Evolutionary conservation across 441 rosid species (phyloP), one percentile per base, ranked within the genome.

Genomic region (Theobroma grandiflorum): DNA sequence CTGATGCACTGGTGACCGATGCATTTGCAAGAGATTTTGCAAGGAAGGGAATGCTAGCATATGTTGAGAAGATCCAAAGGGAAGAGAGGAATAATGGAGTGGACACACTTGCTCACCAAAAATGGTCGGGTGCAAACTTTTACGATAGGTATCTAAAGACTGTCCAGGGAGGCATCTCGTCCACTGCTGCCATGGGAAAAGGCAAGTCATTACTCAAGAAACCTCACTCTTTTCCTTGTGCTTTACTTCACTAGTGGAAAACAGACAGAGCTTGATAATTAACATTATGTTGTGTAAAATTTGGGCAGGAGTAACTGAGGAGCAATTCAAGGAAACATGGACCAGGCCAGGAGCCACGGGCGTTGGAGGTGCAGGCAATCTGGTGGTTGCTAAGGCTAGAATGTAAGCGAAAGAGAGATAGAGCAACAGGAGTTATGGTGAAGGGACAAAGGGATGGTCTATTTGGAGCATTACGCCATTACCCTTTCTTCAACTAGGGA

Each of bases 181-280:
- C 99, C 77, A 95, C 98, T 65, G 95, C 98, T 62, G 99, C 98
- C 31, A 95, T 96, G 99, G 98, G 96, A 81, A 95, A 91, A 92
- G 99, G 98, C 86, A 89, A 83, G 86, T 66, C 72, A 45, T 37
- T 69, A n/a, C 3, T 26, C 16, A 33, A 63, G 4, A 35, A 37
- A 65, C 12, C 15, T 8, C 63, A 52, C 52, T 50, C 38, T 47
- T 57, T 37, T 37, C 18, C 50, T 33, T 4, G 33, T 73, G 1
- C 1, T 64, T 5, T 26, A 64, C 3, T 52, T 50, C 5, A 45
- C 8, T 33, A 18, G 4, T 4, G 11, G 2, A 8, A 55, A 62
- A 40, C 52, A 45, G 50, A 49, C 58, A 66, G 9, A 26, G 45
- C 6, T 47, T 3, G 4, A 45, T 20, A 53, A 38, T 3, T n/a